Evolutionary conservation across 805 yeast species (phyloP).

Genomic region (Lipomyces starkeyi): DNA sequence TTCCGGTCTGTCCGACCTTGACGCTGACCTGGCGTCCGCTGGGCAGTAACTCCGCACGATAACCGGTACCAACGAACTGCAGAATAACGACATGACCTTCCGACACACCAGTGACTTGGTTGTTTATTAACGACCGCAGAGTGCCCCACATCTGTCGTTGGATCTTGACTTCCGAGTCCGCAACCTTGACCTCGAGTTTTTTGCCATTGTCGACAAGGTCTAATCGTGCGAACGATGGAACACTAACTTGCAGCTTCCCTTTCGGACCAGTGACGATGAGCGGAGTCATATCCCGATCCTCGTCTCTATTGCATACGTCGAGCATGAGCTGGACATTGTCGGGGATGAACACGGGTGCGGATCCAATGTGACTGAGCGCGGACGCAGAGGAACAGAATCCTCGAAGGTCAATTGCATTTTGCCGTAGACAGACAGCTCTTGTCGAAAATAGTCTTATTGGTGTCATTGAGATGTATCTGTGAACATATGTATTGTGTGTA

Average conservation of each 20-base stretch:
- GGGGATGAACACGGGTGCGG: conserved; percentile 72
- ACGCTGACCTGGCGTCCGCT: conserved; percentile 67
- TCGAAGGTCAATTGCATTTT: background rate
- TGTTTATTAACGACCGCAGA: conserved; percentile 74
- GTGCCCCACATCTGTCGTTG: conserved; percentile 98
- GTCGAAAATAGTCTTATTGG: background rate
- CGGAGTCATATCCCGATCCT: conserved; percentile 50
- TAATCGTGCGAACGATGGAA: conserved; percentile 54
- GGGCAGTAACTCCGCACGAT: conserved; percentile 71
- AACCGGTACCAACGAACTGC: conserved; percentile 95
- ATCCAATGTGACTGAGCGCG: conserved; percentile 71
- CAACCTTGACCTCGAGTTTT: conserved; percentile 61
- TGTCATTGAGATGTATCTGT: background rate
- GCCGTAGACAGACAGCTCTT: background rate
- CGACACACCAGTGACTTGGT: conserved; percentile 82
- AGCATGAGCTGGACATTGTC: conserved; percentile 61
- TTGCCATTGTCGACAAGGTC: conserved; percentile 60
- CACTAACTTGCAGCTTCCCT: conserved; percentile 65
- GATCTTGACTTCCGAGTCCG: conserved; percentile 59
- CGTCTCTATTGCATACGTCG: conserved; percentile 40
- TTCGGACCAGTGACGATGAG: conserved; percentile 77
- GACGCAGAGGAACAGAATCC: conserved; percentile 22
- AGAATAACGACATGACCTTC: conserved; percentile 91
- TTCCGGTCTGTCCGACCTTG: conserved; percentile 87
- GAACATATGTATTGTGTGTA: background rate